Evolutionary conservation across 2,329 filamentous ascomycete species (phyloP).

Genomic region (Amylocarpus encephaloides): DNA sequence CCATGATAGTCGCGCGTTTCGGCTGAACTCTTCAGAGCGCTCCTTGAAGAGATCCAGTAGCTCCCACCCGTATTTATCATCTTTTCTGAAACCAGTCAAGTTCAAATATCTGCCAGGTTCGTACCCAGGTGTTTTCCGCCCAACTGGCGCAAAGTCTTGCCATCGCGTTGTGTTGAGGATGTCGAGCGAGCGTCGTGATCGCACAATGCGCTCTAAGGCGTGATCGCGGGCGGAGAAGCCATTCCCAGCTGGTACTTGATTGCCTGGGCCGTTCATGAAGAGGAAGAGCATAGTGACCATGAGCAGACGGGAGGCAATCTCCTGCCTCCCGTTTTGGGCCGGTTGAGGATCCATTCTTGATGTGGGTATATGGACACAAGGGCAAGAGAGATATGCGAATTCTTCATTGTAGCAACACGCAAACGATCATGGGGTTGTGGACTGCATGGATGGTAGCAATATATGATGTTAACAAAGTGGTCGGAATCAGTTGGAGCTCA

Average conservation of each 20-base stretch:
- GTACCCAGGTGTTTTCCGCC: conserved; percentile 19
- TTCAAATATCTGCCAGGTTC: conserved; percentile 49
- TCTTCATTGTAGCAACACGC: background rate
- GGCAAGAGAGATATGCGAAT: background rate
- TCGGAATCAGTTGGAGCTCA: background rate
- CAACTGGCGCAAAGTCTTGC: conserved; percentile 51
- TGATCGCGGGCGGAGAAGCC: conserved; percentile 39
- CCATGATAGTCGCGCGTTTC: conserved; percentile 39
- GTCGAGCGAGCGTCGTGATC: conserved; percentile 45
- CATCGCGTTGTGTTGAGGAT: conserved; percentile 51
- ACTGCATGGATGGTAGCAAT: too few species aligned
- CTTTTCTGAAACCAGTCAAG: conserved; percentile 68
- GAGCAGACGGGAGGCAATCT: conserved; percentile 24
- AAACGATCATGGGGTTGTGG: too few species aligned
- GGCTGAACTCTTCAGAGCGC: conserved; percentile 56
- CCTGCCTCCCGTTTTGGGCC: conserved; percentile 11
- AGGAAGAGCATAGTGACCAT: conserved; percentile 29
- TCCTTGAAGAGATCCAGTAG: conserved; percentile 61
- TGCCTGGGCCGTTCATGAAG: conserved; percentile 28
- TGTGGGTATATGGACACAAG: background rate
- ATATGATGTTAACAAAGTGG: too few species aligned
- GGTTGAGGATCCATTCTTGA: conserved; percentile 3
- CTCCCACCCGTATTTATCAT: conserved; percentile 74
- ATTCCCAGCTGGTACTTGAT: conserved; percentile 25
- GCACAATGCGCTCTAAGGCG: conserved; percentile 41